Conservation (phyloP, 2,329 filamentous ascomycete genomes). For the Aspergillus nomiae region DNA sequence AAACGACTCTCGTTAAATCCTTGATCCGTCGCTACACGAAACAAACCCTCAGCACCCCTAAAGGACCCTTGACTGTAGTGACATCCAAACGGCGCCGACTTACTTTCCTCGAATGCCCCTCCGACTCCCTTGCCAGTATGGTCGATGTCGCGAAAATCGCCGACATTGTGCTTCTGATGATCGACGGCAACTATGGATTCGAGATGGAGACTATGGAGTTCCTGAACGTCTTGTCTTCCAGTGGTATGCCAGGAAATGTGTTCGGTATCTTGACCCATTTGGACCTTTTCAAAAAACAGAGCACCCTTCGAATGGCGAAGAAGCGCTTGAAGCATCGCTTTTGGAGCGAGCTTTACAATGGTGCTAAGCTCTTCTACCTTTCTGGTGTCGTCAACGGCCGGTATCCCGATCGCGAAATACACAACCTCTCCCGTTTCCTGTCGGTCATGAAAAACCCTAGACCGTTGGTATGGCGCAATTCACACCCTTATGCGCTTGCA, state of each 20-base stretch:
- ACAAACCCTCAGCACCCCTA: constrained; percentile 85
- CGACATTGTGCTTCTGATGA: constrained; percentile 96
- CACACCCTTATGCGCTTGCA: constrained; percentile 89
- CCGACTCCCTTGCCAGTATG: constrained; percentile 89
- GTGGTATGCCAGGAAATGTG: constrained; percentile 97
- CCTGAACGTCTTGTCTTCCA: constrained; percentile 86
- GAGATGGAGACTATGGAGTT: constrained; percentile 99
- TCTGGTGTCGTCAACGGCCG: constrained; percentile 95
- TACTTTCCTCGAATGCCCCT: constrained; percentile 96
- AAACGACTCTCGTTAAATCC: constrained; percentile 94
- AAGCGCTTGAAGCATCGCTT: constrained; percentile 94
- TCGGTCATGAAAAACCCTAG: constrained; percentile 99
- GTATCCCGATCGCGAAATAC: constrained; percentile 93
- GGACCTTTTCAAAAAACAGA: constrained; percentile 92
- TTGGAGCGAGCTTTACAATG: constrained; percentile 96
- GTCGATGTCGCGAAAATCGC: constrained; percentile 97
- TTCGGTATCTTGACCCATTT: constrained; percentile 96
- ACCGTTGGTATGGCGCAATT: constrained; percentile 94
- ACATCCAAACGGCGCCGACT: constrained; percentile 94
- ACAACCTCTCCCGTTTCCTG: constrained; percentile 92
- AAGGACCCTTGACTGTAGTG: constrained; percentile 91
- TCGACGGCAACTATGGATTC: constrained; percentile 97
- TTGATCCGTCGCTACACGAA: constrained; percentile 93
- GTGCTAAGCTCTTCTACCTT: constrained; percentile 94
- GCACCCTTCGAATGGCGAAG: constrained; percentile 88